A percentile compares a stretch with the other conserved stretches of the same genome.
Evolutionary conservation across 768 basidiomycete species (phyloP).

Genomic region (Collybiopsis confluens): DNA sequence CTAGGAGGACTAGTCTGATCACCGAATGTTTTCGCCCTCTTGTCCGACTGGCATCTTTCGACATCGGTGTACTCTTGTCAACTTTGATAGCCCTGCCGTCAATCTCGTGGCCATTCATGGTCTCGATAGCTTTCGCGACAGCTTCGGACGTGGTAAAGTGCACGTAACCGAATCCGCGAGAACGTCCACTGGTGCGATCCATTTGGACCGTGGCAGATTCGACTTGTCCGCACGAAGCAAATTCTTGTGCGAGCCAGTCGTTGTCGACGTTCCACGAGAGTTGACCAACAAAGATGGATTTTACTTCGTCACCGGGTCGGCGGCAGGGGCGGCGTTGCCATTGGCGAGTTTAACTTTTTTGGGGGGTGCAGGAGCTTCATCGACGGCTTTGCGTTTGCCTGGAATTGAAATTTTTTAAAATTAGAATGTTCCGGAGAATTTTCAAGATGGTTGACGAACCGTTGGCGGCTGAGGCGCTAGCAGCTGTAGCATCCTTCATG

Average conservation of each 20-base stretch:
- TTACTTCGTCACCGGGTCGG: slow-evolving; percentile 37
- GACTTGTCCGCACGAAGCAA: slow-evolving; percentile 85
- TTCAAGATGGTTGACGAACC: no score
- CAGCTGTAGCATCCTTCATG: slow-evolving; percentile 42
- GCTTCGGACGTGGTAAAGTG: slow-evolving; percentile 68
- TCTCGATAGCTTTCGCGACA: slow-evolving; percentile 73
- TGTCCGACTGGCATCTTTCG: slow-evolving; percentile 58
- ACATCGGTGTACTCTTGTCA: slow-evolving; percentile 67
- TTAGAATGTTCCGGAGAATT: no score
- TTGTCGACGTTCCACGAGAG: slow-evolving; percentile 97
- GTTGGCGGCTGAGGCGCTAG: slow-evolving; percentile 25
- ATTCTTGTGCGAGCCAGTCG: slow-evolving; percentile 90
- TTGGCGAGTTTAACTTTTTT: slow-evolving; percentile 83
- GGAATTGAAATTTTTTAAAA: not conserved
- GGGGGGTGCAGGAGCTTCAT: slow-evolving; percentile 48
- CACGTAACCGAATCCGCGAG: slow-evolving; percentile 83
- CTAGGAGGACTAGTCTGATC: slow-evolving; percentile 59
- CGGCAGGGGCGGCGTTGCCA: slow-evolving; percentile 42
- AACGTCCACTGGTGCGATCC: slow-evolving; percentile 77
- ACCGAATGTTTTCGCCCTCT: slow-evolving; percentile 72
- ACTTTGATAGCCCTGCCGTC: slow-evolving; percentile 88
- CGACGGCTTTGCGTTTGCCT: slow-evolving; percentile 84
- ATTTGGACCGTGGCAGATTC: slow-evolving; percentile 84
- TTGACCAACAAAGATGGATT: slow-evolving; percentile 85
- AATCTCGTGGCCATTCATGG: slow-evolving; percentile 86